Evolutionary conservation across 257 asterid genomes (phyloP).

Genomic region (Fraxinus pennsylvanica): DNA sequence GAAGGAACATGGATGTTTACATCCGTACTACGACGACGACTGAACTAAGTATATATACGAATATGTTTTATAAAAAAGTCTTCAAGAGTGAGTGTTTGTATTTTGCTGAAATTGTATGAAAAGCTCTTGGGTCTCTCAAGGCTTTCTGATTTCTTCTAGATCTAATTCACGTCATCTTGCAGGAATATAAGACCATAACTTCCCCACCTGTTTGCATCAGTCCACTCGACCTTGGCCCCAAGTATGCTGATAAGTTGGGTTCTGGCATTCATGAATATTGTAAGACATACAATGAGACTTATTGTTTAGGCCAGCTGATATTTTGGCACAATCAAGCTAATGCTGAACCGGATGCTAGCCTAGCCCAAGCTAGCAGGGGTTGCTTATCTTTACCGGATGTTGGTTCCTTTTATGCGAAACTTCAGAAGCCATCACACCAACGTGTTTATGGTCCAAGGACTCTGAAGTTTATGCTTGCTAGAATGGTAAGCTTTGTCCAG

Average conservation of each 20-base stretch:
- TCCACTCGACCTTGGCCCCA: constrained; percentile 94
- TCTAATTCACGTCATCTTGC: constrained; percentile 27
- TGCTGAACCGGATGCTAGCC: constrained; percentile 76
- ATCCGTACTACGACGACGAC: no score
- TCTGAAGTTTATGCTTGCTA: constrained; percentile 78
- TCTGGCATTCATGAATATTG: constrained; percentile 78
- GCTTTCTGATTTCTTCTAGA: constrained; percentile 18
- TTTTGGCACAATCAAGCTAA: constrained; percentile 83
- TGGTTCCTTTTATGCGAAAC: constrained; percentile 90
- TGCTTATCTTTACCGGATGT: constrained; percentile 90
- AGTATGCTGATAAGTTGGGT: constrained; percentile 81
- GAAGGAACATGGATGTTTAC: no score
- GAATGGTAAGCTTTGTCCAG: constrained; percentile 60
- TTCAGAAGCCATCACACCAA: constrained; percentile 90
- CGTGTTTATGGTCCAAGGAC: constrained; percentile 94
- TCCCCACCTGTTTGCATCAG: constrained; percentile 91
- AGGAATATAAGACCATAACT: constrained; percentile 83
- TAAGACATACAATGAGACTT: constrained; percentile 83
- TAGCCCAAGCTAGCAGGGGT: constrained; percentile 85
- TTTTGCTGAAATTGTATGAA: constrained; percentile 4
- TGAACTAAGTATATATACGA: no score
- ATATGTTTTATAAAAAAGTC: no score
- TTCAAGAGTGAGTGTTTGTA: constrained; percentile 60
- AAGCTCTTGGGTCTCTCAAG: constrained; percentile 10
- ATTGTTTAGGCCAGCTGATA: constrained; percentile 91